These are phyloP conservation scores for Syzygium oleosum DNA, from an alignment of 345 rosid species.

Conservation along the genomic window DNA sequence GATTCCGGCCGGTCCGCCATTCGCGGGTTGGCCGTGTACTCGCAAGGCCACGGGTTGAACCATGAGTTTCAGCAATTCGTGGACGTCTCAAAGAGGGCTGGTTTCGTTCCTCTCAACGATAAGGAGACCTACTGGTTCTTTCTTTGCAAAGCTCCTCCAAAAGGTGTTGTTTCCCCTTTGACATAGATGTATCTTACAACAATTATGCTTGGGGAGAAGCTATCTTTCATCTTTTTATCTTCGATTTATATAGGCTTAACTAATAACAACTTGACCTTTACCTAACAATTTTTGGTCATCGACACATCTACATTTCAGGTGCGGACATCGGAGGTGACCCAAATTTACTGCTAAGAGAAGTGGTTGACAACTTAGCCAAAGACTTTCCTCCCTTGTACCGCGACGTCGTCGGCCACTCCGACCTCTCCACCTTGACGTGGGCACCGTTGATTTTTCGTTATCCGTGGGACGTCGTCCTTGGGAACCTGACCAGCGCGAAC, in stretches of 20 bases:
- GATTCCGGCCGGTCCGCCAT: slow-evolving; percentile 16
- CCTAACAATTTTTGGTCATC: background rate
- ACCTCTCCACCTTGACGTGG: slow-evolving; percentile 22
- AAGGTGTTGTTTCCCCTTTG: slow-evolving; percentile 11
- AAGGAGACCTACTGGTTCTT: slow-evolving; percentile 23
- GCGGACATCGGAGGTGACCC: slow-evolving; percentile 1
- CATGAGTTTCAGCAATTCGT: slow-evolving; percentile 8
- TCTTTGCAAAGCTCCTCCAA: background rate
- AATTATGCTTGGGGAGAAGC: background rate
- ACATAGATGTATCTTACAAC: background rate
- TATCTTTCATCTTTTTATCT: background rate
- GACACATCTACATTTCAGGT: background rate
- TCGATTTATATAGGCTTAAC: background rate
- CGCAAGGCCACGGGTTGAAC: slow-evolving; percentile 17
- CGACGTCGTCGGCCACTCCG: slow-evolving; percentile 17
- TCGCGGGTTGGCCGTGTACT: slow-evolving; percentile 16
- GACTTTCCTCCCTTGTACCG: slow-evolving; percentile 13
- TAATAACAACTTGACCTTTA: background rate
- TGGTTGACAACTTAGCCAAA: slow-evolving; percentile 8
- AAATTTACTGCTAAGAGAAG: slow-evolving; percentile 10
- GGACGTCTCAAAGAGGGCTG: slow-evolving; percentile 16
- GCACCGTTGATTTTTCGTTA: slow-evolving; percentile 13
- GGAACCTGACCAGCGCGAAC: slow-evolving; percentile 17
- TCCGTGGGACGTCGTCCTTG: slow-evolving; percentile 31
- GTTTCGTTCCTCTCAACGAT: slow-evolving; percentile 17